Base-by-base conservation (phyloP, 2,329 filamentous ascomycete genomes). In the Lasiodiplodia citricola region DNA sequence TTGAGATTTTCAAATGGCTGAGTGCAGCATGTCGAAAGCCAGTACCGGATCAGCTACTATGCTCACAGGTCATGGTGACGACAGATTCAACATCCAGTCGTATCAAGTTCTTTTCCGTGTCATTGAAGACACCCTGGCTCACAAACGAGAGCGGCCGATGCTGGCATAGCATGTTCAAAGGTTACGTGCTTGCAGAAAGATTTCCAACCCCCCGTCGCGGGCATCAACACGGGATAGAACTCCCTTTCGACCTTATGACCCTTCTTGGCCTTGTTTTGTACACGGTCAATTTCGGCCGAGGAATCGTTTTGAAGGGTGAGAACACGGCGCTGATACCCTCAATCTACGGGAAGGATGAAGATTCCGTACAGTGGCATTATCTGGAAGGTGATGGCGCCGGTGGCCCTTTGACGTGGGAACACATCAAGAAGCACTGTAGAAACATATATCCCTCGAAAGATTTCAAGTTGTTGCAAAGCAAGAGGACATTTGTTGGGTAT, bases 401-500 rank as follows among this genome's bases (percentile, higher is more conserved):
- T 16, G 44, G 11, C 5, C 10, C 25, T 16, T 4, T 64, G 0
- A 51, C 60, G 1, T 52, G 41, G 60, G 44, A 63, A 1, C n/a
- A 2, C 2, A 63, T 63, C 10, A 18, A 21, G 3, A 1, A 41
- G 2, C 28, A n/a, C 5, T 38, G 35, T 11, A 13, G 35, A 35
- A 62, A 28, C 38, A 62, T 62, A 13, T 11, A 28, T 0, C 38
- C 44, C 23, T n/a, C 41, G 0, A 21, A 50, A 35, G 23, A 31
- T 23, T 47, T 62, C 8, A n/a, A 50, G 23, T 0, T 21, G 11
- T 11, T 31, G 4, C 25, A 37, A 23, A 18, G 28, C 1, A 64
- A 37, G 14, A 64, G 60, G 18, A n/a, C 44, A 2, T 64, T 64
- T 16, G 60, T 64, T 16, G 60, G 60, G 2, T 64, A 64, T 11